These are phyloP conservation scores for Emergomyces africanus DNA, from an alignment of 2,329 filamentous ascomycete genomes.

Conservation along the genomic window DNA sequence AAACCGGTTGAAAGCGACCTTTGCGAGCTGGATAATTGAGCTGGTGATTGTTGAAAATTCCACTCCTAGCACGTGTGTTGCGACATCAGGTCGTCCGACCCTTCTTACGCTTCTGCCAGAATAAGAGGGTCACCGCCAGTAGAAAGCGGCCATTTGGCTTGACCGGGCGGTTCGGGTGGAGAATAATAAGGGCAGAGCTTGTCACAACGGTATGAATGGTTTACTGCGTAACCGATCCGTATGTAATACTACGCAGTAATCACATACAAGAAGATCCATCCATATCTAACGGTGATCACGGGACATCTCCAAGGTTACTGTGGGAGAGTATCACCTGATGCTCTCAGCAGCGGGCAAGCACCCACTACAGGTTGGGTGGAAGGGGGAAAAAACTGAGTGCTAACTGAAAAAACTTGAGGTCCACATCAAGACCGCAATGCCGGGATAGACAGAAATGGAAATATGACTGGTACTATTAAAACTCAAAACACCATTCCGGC, in stretches of 20 bases:
- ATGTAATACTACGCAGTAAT: not conserved
- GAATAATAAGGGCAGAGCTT: not conserved
- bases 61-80: not conserved
- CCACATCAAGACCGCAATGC: not conserved
- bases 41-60: not conserved
- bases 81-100: not conserved
- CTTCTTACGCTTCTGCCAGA: not conserved
- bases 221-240: too few species aligned
- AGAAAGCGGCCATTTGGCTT: not conserved
- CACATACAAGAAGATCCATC: not conserved
- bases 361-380: not conserved
- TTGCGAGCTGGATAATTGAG: not conserved
- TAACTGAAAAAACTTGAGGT: not conserved
- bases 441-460: not conserved
- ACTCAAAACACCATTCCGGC: not conserved
- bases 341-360: not conserved
- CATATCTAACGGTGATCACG: too few species aligned
- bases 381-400: not conserved
- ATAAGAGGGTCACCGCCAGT: not conserved
- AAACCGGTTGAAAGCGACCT: not conserved
- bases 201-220: not conserved
- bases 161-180: not conserved
- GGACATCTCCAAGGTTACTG: not conserved
- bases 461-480: slow-evolving; percentile 3
- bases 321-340: not conserved